A percentile compares a stretch with the other conserved stretches of the same genome.
These are phyloP conservation scores for Cordia subcordata DNA, from an alignment of 257 asterid genomes.

Conservation along the genomic window DNA sequence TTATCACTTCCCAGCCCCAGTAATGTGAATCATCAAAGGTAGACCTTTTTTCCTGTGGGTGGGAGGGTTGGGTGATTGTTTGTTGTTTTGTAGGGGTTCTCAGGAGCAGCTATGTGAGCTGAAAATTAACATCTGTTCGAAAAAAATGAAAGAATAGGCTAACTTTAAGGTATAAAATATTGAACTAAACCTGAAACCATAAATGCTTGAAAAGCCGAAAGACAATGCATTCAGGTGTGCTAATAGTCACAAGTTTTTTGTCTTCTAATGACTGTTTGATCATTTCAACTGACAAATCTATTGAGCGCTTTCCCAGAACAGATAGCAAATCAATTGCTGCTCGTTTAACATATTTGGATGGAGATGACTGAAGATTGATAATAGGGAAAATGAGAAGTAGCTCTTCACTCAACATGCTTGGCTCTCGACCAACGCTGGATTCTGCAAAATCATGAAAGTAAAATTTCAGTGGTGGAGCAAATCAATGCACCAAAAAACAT, in stretches of 20 bases:
- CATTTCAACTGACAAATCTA: constrained; percentile 35
- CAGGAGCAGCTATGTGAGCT: too few relatives aligned
- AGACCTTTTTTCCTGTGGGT: too few relatives aligned
- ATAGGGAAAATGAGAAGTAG: constrained; percentile 83
- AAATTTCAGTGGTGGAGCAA: neutral
- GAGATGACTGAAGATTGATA: constrained; percentile 77
- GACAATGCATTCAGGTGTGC: constrained; percentile 55
- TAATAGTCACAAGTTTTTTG: constrained; percentile 26
- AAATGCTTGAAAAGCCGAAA: constrained; percentile 58
- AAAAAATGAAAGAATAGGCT: constrained; percentile 4
- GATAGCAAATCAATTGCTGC: constrained; percentile 57
- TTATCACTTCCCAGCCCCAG: too few relatives aligned
- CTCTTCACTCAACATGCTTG: constrained; percentile 59
- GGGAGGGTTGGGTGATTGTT: too few relatives aligned
- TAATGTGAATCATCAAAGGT: too few relatives aligned
- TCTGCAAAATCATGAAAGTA: constrained; percentile 28
- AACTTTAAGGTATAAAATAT: neutral
- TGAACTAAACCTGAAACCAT: constrained; percentile 66
- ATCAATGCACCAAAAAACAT: neutral
- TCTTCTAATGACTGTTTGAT: constrained; percentile 26
- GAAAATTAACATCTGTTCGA: neutral
- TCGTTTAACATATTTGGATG: constrained; percentile 67
- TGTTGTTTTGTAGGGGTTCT: too few relatives aligned
- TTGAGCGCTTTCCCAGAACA: constrained; percentile 54
- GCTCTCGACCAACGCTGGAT: constrained; percentile 23